Evolutionary conservation across 805 yeast genomes (phyloP).

Genomic region (Kluyveromyces dobzhanskii): DNA sequence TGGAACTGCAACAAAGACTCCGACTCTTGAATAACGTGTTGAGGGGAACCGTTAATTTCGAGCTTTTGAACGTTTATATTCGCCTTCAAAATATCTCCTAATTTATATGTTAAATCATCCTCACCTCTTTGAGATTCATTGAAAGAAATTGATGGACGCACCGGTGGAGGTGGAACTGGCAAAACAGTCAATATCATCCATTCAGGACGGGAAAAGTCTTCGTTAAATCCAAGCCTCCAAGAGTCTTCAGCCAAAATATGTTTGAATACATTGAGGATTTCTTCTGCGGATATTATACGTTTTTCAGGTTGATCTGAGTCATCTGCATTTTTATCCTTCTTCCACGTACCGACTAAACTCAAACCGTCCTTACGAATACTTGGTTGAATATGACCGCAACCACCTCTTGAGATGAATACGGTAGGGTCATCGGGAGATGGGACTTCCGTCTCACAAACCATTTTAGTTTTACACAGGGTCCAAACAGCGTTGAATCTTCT

Average conservation of each 20-base stretch:
- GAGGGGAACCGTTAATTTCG: constrained; percentile 98
- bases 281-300: constrained; percentile 79
- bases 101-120: constrained; percentile 95
- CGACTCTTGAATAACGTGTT: constrained; percentile 93
- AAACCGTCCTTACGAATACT: constrained; percentile 92
- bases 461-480: constrained; percentile 83
- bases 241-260: constrained; percentile 86
- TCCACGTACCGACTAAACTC: constrained; percentile 98
- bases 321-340: constrained; percentile 63
- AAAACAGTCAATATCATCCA: constrained; percentile 97
- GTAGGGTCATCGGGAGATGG: constrained; percentile 56
- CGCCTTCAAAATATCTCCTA: constrained; percentile 94
- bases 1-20: constrained; percentile 94
- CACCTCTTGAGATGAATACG: constrained; percentile 65
- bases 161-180: constrained; percentile 99
- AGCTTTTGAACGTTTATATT: constrained; percentile 94
- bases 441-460: constrained; percentile 89
- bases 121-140: constrained; percentile 98
- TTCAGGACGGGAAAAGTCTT: constrained; percentile 96
- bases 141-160: constrained; percentile 95
- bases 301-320: constrained; percentile 91
- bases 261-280: constrained; percentile 82
- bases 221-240: constrained; percentile 75
- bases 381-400: constrained; percentile 97
- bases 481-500: constrained; percentile 96